phyloP scores from a whole-genome alignment of 1,284 basidiomycete species.

The Coniferiporia sulphurascens region DNA sequence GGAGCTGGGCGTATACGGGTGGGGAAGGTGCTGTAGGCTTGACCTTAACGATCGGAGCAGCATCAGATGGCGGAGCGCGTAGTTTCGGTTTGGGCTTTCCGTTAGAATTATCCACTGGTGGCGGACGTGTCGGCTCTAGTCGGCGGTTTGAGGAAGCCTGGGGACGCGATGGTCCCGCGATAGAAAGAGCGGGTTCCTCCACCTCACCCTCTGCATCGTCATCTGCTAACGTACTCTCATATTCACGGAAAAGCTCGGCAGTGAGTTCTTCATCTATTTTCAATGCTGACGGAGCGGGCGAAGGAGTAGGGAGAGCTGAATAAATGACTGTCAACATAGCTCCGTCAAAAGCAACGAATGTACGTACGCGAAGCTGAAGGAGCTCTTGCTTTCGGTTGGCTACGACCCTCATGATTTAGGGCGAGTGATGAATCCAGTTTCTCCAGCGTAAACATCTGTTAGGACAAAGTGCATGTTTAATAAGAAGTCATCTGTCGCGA shows the following conservation, averaged over 20 bases:
- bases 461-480: neutral
- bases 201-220: constrained; percentile 8
- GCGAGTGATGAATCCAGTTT: constrained; percentile 63
- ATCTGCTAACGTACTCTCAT: constrained; percentile 5
- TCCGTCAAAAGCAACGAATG: neutral
- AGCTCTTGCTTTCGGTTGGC: constrained; percentile 32
- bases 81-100: constrained; percentile 15
- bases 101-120: neutral
- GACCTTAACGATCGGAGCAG: neutral
- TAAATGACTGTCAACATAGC: neutral
- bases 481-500: neutral
- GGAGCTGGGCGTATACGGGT: neutral
- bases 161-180: neutral
- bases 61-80: neutral
- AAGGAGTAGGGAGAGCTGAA: constrained; percentile 16
- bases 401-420: constrained; percentile 48
- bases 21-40: constrained; percentile 9
- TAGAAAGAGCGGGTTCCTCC: constrained; percentile 6
- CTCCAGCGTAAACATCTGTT: constrained; percentile 65
- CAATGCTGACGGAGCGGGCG: constrained; percentile 12
- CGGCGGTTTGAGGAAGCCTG: neutral
- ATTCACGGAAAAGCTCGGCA: constrained; percentile 8
- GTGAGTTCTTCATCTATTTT: constrained; percentile 13
- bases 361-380: constrained; percentile 40
- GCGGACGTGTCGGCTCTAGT: neutral